Percentiles rank a stretch among this genome's conserved stretches.
Conservation (phyloP, 2,329 filamentous ascomycete genomes). For the Orbilia oligospora region DNA sequence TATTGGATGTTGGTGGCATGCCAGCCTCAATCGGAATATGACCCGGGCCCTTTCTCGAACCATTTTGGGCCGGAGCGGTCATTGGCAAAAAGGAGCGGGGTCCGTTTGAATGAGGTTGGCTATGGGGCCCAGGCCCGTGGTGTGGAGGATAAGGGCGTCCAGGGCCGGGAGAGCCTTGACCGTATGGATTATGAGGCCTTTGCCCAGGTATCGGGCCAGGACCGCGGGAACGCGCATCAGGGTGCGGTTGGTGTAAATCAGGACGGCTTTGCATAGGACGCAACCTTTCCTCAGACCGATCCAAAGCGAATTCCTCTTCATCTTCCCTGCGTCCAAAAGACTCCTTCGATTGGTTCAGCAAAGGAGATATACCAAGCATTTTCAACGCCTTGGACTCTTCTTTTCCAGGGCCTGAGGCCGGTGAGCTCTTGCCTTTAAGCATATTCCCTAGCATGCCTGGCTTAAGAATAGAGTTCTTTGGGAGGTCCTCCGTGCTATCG, state of each 20-base stretch:
- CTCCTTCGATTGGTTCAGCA: conserved; percentile 53
- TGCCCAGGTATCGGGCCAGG: conserved; percentile 38
- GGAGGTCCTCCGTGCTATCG: conserved; percentile 47
- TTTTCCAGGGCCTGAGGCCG: conserved; percentile 21
- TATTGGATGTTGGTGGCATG: conserved; percentile 42
- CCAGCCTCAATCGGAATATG: conserved; percentile 55
- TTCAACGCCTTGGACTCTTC: conserved; percentile 45
- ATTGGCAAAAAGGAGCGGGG: conserved; percentile 52
- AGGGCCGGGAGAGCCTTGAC: conserved; percentile 34
- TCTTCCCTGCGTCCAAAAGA: conserved; percentile 52
- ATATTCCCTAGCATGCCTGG: conserved; percentile 57
- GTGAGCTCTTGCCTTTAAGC: conserved; percentile 51
- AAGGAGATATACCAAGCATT: conserved; percentile 55
- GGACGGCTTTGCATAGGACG: conserved; percentile 41
- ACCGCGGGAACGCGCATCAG: conserved; percentile 48
- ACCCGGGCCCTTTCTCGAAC: conserved; percentile 33
- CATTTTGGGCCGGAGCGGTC: conserved; percentile 33
- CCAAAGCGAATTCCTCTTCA: conserved; percentile 33
- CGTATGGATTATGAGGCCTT: conserved; percentile 29
- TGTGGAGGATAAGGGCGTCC: conserved; percentile 37
- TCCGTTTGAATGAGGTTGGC: conserved; percentile 33
- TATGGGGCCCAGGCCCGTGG: conserved; percentile 26
- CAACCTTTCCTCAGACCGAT: conserved; percentile 34
- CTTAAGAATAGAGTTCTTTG: conserved; percentile 56
- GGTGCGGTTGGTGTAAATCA: conserved; percentile 47